Evolutionary conservation across 164 flowering plant genomes (phyloP).

Genomic region (Tetracentron sinense): DNA sequence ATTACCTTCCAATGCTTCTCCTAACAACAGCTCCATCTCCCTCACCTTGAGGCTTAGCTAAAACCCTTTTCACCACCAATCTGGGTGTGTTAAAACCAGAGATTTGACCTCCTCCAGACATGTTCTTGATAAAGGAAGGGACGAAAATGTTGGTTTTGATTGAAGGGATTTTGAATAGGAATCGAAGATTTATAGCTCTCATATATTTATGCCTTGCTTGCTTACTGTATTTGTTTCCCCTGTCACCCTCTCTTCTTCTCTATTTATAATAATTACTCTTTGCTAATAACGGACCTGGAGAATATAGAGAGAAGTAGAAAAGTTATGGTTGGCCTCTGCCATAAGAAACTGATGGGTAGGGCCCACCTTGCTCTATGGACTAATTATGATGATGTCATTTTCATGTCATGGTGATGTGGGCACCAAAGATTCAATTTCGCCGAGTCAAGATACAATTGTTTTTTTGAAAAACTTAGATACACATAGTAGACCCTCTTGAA

Average conservation of each 20-base stretch:
- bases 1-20: background rate
- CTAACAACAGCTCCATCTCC: conserved; percentile 27
- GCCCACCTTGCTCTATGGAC: conserved; percentile 12
- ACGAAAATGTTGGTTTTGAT: background rate
- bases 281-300: background rate
- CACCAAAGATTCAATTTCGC: too few species aligned
- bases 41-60: conserved; percentile 37
- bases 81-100: conserved; percentile 19
- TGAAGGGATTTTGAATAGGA: conserved; percentile 1
- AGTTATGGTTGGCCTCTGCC: background rate
- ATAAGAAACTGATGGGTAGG: background rate
- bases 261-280: background rate
- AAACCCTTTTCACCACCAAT: conserved; percentile 32
- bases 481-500: too few species aligned
- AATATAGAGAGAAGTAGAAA: background rate
- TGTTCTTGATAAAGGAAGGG: background rate
- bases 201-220: background rate
- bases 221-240: too few species aligned
- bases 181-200: conserved; percentile 1
- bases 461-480: too few species aligned
- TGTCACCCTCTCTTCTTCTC: background rate
- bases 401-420: conserved; percentile 20
- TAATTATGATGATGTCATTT: conserved; percentile 16
- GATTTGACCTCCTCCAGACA: conserved; percentile 25
- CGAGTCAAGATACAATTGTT: background rate